Conservation (phyloP, 805 yeast genomes). For the Sugiyamaella lignohabitans region DNA sequence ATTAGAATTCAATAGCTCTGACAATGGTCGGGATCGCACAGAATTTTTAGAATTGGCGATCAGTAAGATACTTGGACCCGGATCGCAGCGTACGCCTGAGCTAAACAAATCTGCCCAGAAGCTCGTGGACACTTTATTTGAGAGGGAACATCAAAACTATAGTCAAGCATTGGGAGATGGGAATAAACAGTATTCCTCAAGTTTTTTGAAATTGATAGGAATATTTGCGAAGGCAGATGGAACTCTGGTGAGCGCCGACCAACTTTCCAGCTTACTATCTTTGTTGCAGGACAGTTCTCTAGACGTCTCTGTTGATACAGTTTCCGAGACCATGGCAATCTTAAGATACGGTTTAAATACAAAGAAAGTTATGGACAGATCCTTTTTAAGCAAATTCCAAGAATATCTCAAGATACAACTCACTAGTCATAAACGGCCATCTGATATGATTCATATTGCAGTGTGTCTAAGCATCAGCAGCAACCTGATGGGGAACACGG, state of each 20-base stretch:
- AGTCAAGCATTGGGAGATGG: not conserved
- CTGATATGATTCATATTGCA: not conserved
- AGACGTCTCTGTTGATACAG: constrained; percentile 3
- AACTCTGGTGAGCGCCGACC: constrained; percentile 6
- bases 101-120: not conserved
- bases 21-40: not conserved
- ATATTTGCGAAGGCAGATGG: constrained; percentile 6
- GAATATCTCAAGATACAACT: constrained; percentile 6
- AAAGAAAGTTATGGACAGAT: constrained; percentile 41
- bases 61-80: not conserved
- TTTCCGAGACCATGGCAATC: constrained; percentile 40
- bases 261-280: not conserved
- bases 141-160: not conserved
- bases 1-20: not conserved
- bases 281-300: not conserved
- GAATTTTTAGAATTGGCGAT: not conserved
- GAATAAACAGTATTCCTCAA: not conserved
- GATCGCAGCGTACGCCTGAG: not conserved
- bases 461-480: not conserved
- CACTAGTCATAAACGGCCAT: constrained; percentile 34
- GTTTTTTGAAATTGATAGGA: not conserved
- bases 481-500: not conserved
- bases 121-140: not conserved
- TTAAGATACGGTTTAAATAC: constrained; percentile 45
- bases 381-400: constrained; percentile 46